A percentile compares a stretch with the other conserved stretches of the same genome.
Evolutionary conservation across 2,329 filamentous ascomycete species (phyloP).

Genomic region (Anisogramma anomala): DNA sequence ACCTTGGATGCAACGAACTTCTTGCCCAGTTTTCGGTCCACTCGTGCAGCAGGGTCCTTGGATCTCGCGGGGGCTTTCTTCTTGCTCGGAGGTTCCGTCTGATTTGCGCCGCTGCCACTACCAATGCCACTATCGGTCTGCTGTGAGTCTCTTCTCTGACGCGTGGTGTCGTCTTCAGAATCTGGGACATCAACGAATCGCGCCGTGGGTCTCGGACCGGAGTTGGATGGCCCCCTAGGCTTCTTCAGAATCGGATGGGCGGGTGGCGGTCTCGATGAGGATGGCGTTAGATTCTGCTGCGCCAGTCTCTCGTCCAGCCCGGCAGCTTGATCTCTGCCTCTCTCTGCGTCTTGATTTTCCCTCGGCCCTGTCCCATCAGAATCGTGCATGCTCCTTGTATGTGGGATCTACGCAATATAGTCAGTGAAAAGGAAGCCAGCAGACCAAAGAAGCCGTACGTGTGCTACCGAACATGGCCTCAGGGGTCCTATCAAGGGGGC

Average conservation of each 20-base stretch:
- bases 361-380: constrained; percentile 10
- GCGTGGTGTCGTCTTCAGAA: constrained; percentile 31
- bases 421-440: constrained; percentile 11
- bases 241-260: constrained; percentile 51
- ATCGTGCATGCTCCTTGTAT: constrained; percentile 12
- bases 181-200: constrained; percentile 46
- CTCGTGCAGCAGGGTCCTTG: constrained; percentile 18
- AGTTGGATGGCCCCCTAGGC: constrained; percentile 39
- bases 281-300: constrained; percentile 23
- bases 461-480: constrained; percentile 39
- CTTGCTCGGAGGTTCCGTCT: constrained; percentile 16
- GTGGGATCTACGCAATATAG: neutral
- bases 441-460: constrained; percentile 28
- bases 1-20: constrained; percentile 34
- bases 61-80: constrained; percentile 12
- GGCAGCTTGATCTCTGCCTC: neutral
- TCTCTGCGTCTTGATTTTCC: constrained; percentile 1
- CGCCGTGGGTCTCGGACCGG: constrained; percentile 45
- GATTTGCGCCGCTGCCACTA: neutral
- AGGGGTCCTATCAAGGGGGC: constrained; percentile 42
- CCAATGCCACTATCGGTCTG: constrained; percentile 18
- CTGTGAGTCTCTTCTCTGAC: constrained; percentile 14
- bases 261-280: constrained; percentile 36
- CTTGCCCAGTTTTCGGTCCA: constrained; percentile 24
- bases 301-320: constrained; percentile 14